phyloP scores from a whole-genome alignment of 2,329 filamentous ascomycete genomes.

The Pseudocercospora eumusae region DNA sequence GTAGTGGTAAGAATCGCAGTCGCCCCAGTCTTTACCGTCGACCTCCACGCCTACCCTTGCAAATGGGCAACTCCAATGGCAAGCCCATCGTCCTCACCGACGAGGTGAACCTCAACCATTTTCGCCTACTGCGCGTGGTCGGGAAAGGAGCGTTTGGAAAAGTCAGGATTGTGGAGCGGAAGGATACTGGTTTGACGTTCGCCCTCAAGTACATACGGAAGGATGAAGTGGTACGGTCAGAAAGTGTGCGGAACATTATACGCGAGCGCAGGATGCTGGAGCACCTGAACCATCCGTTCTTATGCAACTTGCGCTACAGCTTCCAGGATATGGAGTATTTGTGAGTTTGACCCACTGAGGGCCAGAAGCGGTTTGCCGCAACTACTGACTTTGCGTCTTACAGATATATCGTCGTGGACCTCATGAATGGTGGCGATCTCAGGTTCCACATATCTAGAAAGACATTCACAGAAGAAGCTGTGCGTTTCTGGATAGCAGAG shows the following conservation, averaged over 20 bases:
- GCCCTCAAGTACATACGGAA: constrained; percentile 98
- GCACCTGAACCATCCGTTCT: constrained; percentile 94
- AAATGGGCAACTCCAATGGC: constrained; percentile 93
- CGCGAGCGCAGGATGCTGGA: constrained; percentile 97
- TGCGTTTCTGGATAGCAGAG: constrained; percentile 96
- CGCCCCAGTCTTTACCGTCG: constrained; percentile 2
- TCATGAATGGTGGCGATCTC: constrained; percentile 96
- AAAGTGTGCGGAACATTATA: constrained; percentile 97
- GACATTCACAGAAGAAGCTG: constrained; percentile 94
- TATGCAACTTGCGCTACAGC: constrained; percentile 97
- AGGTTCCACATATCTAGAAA: constrained; percentile 98
- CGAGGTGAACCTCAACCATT: constrained; percentile 97
- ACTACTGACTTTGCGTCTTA: constrained; percentile 23
- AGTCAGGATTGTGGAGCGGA: constrained; percentile 96
- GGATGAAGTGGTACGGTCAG: constrained; percentile 97
- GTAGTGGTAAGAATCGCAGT: background rate
- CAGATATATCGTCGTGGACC: constrained; percentile 88
- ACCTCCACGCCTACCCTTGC: constrained; percentile 6
- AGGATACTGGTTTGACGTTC: constrained; percentile 91
- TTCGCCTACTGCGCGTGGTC: constrained; percentile 89
- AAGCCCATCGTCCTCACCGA: constrained; percentile 91
- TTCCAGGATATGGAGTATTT: constrained; percentile 99
- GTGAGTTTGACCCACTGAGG: constrained; percentile 55
- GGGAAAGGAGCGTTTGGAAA: constrained; percentile 98
- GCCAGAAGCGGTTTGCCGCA: constrained; percentile 24